Evolutionary conservation across 306 rosid species (phyloP), one percentile per base, ranked within the genome.

Genomic region (Fagus sylvatica): DNA sequence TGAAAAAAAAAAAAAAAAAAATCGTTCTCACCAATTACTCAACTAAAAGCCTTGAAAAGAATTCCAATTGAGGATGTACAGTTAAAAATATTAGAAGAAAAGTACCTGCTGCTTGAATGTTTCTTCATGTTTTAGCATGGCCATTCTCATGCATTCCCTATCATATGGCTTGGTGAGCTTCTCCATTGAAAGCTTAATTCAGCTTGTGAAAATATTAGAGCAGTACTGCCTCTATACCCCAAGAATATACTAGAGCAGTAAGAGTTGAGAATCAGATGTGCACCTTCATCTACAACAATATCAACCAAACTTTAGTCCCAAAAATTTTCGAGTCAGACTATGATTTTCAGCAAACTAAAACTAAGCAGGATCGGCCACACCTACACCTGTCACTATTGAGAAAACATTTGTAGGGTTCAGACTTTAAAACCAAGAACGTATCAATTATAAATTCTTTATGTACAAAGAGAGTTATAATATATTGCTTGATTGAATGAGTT

Each of bases 71-170:
- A 73, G 70, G 73, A 54, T 48, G 46, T 49, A 71, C 46, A 68
- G 33, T 65, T 30, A 0, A 7, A 74, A 60, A 42, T 28, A 66
- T 76, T 48, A 43, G 43, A 55, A 71, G 74, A 74, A 61, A 55
- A 79, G 36, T 64, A 91, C 98, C 96, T 91, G 98, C 70, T 93
- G 84, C 85, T 85, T 91, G 85, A 93, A 93, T 56, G 86, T 91
- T 81, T 86, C 93, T 87, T 93, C 91, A 16, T 93, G 97, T 78
- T 86, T 89, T 71, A 88, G 61, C 89, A 93, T 91, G 79, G 93
- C 92, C 86, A 89, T 85, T 82, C 83, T 89, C 96, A 91, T 87
- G 83, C 19, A 81, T 79, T 93, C 96, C 85, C 80, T 93, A 55
- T 93, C 90, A 77, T 79, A 71, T 51, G 93, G 89, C 77, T 84